These are phyloP conservation scores for Hypericum perforatum DNA, from an alignment of 345 rosid species.

Conservation along the genomic window DNA sequence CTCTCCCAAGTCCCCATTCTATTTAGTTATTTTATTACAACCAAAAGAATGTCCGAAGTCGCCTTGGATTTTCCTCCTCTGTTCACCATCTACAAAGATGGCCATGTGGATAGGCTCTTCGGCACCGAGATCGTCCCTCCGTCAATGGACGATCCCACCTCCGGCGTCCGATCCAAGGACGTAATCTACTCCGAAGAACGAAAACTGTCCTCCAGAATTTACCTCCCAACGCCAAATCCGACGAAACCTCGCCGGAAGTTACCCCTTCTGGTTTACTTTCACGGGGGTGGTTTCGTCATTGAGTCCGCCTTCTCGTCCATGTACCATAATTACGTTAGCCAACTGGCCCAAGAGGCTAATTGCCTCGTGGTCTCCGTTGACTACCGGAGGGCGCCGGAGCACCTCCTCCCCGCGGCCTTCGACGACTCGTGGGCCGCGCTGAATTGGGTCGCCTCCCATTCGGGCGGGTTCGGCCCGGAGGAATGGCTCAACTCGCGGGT, in stretches of 20 bases:
- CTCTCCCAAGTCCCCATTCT: no score
- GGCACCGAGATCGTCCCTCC: conserved; percentile 6
- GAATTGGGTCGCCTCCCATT: background rate
- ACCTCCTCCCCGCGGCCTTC: conserved; percentile 13
- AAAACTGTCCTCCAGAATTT: conserved; percentile 1
- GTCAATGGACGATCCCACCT: background rate
- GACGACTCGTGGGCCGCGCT: conserved; percentile 14
- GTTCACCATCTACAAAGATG: background rate
- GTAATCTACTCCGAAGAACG: background rate
- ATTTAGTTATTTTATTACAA: no score
- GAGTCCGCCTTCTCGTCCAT: conserved; percentile 4
- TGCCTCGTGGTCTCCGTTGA: conserved; percentile 10
- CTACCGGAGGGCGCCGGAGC: conserved; percentile 13
- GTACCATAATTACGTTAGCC: conserved; percentile 10
- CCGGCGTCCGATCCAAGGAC: conserved; percentile 7
- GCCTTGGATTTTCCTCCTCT: conserved; percentile 3
- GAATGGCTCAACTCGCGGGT: no score
- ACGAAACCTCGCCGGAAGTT: background rate
- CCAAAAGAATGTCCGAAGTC: background rate
- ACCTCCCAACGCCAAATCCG: background rate
- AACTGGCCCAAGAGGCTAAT: conserved; percentile 1
- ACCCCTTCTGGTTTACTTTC: conserved; percentile 10
- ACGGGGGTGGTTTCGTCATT: conserved; percentile 13
- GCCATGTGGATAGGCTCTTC: background rate
- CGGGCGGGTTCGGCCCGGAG: background rate